Evolutionary conservation across 495 filamentous ascomycete species (phyloP).

Genomic region (Aspergillus egyptiacus): DNA sequence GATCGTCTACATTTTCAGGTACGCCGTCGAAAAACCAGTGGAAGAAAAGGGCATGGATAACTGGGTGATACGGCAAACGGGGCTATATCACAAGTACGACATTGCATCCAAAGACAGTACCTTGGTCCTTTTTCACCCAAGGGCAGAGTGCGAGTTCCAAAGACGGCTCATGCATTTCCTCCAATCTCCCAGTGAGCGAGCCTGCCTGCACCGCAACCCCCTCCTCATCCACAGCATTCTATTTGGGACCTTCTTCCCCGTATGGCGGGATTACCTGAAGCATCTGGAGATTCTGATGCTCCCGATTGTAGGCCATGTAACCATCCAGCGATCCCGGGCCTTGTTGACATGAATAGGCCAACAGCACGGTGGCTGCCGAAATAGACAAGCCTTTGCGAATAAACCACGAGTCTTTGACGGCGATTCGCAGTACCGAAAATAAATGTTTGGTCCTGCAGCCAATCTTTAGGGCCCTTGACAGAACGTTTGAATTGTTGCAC

Average conservation of each 20-base stretch:
- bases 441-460: conserved; percentile 21
- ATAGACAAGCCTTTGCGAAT: conserved; percentile 27
- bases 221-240: conserved; percentile 31
- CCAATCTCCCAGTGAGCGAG: not conserved
- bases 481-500: conserved; percentile 6
- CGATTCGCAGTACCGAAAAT: conserved; percentile 25
- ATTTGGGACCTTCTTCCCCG: conserved; percentile 32
- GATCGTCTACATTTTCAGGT: conserved; percentile 35
- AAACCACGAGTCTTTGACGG: conserved; percentile 26
- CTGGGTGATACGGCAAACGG: conserved; percentile 42
- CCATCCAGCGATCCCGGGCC: not conserved
- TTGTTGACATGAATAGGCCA: conserved; percentile 11
- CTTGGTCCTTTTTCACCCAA: conserved; percentile 36
- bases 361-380: conserved; percentile 23
- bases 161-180: conserved; percentile 18
- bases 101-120: conserved; percentile 19
- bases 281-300: conserved; percentile 30
- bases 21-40: conserved; percentile 31
- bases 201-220: conserved; percentile 11
- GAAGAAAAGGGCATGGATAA: conserved; percentile 17
- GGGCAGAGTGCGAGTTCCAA: conserved; percentile 24
- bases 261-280: conserved; percentile 36
- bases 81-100: conserved; percentile 37
- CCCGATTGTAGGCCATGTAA: conserved; percentile 20
- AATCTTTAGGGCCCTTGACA: conserved; percentile 14